Evolutionary conservation across 2,329 filamentous ascomycete species (phyloP).

Genomic region (Verticillium nubilum): DNA sequence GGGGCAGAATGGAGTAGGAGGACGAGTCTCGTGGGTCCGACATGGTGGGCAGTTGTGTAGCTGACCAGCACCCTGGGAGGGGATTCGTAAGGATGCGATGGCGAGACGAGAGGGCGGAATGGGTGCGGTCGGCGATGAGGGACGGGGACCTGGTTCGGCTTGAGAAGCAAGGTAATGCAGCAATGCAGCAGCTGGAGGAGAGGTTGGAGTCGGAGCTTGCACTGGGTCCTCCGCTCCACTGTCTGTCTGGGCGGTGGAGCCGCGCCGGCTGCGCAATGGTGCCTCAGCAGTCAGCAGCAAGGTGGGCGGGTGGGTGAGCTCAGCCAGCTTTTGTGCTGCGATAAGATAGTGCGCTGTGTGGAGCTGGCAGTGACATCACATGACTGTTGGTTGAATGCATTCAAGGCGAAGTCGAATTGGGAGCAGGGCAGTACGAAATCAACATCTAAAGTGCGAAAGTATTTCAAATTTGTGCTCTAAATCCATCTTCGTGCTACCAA

Average conservation of each 20-base stretch:
- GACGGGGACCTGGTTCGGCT: slow-evolving; percentile 6
- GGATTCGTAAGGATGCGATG: slow-evolving; percentile 5
- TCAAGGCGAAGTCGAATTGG: no score
- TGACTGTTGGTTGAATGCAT: no score
- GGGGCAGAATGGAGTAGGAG: slow-evolving; percentile 54
- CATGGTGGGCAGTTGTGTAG: slow-evolving; percentile 30
- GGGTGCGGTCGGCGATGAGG: slow-evolving; percentile 7
- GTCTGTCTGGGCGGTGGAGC: background rate
- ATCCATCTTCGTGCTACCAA: background rate
- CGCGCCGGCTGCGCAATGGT: background rate
- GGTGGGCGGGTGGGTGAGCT: background rate
- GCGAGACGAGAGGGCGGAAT: slow-evolving; percentile 7
- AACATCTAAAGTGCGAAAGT: no score
- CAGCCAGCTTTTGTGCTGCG: background rate
- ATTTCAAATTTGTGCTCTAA: no score
- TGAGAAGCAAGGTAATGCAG: slow-evolving; percentile 10
- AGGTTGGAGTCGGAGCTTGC: slow-evolving; percentile 10
- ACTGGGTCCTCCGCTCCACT: background rate
- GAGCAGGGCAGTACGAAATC: no score
- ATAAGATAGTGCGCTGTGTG: slow-evolving; percentile 10
- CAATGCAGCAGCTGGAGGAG: slow-evolving; percentile 11
- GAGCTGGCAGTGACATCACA: slow-evolving; percentile 28
- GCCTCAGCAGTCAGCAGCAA: background rate
- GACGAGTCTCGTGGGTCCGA: slow-evolving; percentile 53
- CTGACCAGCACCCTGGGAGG: slow-evolving; percentile 7